Evolutionary conservation across 75 land plant species (phyloP).

Genomic region (Cupressus sempervirens): DNA sequence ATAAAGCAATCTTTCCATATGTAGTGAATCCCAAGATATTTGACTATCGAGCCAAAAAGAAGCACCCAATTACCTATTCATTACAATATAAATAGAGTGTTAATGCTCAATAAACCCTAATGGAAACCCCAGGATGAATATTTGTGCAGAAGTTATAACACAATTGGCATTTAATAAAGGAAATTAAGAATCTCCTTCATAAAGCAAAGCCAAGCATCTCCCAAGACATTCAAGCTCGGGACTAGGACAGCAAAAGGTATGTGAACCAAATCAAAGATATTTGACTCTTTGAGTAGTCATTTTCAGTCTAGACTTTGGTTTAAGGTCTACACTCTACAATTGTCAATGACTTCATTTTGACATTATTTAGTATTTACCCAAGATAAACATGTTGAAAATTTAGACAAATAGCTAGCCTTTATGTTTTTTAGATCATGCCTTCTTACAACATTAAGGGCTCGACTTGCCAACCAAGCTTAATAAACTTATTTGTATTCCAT

Average conservation of each 20-base stretch:
- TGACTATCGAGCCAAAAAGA: not conserved
- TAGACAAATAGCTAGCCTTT: not conserved
- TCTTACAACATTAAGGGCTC: not conserved
- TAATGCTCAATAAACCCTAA: not conserved
- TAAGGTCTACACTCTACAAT: not conserved
- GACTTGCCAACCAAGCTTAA: not conserved
- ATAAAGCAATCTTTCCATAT: too few relatives aligned
- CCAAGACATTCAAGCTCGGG: not conserved
- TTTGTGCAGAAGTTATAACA: not conserved
- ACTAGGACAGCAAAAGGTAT: not conserved
- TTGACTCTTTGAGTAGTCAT: not conserved
- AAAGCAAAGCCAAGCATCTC: not conserved
- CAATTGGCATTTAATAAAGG: not conserved
- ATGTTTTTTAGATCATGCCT: not conserved
- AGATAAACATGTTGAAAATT: not conserved
- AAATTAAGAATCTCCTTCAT: not conserved
- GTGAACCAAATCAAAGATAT: not conserved
- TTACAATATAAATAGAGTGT: not conserved
- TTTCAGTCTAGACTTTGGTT: too few relatives aligned
- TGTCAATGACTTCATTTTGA: not conserved
- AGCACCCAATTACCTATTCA: not conserved
- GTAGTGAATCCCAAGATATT: too few relatives aligned
- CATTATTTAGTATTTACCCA: not conserved
- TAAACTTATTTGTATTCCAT: not conserved
- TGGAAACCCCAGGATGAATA: not conserved